phyloP scores from a whole-genome alignment of 805 yeast genomes.

The Schwanniomyces vanrijiae region DNA sequence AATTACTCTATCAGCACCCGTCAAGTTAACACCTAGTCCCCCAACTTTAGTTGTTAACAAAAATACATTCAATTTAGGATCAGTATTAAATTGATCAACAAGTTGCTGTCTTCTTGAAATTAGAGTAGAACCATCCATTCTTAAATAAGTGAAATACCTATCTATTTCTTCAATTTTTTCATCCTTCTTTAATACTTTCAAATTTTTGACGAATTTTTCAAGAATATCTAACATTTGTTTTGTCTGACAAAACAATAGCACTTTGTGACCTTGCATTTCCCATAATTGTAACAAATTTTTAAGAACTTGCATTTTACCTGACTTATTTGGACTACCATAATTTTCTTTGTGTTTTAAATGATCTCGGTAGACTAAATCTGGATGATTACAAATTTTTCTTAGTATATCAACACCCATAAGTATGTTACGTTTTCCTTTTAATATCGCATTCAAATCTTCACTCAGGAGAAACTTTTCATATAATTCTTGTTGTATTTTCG shows the following conservation, averaged over 20 bases:
- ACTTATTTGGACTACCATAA: conserved; percentile 59
- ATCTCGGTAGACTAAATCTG: conserved; percentile 68
- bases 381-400: conserved; percentile 94
- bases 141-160: conserved; percentile 48
- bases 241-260: conserved; percentile 88
- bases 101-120: conserved; percentile 72
- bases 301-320: conserved; percentile 92
- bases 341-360: conserved; percentile 30
- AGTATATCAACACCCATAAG: conserved; percentile 87
- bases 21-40: conserved; percentile 89
- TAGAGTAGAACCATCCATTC: conserved; percentile 95
- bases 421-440: conserved; percentile 76
- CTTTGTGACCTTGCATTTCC: conserved; percentile 74
- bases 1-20: conserved; percentile 93
- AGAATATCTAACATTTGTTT: conserved; percentile 90
- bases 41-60: conserved; percentile 93
- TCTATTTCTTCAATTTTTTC: conserved; percentile 7
- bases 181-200: conserved; percentile 24
- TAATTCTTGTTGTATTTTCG: conserved; percentile 69
- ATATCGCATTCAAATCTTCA: conserved; percentile 69
- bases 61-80: conserved; percentile 60
- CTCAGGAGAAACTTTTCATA: conserved; percentile 76
- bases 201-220: conserved; percentile 57
- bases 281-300: conserved; percentile 72
- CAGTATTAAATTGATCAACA: conserved; percentile 78